A percentile compares a stretch with the other conserved stretches of the same genome.
These are phyloP conservation scores for Selaginella tamariscina DNA, from an alignment of 75 land plant species.

Conservation along the genomic window DNA sequence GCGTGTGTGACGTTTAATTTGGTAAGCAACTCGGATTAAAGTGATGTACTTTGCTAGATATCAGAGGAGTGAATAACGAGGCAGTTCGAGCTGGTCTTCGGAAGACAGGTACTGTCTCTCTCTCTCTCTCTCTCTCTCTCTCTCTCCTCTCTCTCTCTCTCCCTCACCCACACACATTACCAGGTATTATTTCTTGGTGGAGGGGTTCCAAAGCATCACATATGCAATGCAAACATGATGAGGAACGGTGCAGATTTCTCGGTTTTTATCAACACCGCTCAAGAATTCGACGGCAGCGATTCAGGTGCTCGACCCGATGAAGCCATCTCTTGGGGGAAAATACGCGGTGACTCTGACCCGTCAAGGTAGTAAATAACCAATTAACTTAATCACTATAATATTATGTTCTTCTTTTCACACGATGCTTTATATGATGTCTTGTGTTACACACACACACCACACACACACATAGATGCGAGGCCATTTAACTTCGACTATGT, in stretches of 20 bases:
- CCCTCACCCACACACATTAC: too few relatives aligned
- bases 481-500: not conserved
- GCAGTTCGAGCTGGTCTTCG: constrained; percentile 78
- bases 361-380: constrained; percentile 49
- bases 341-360: constrained; percentile 68
- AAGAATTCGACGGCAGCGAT: constrained; percentile 97
- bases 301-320: constrained; percentile 97
- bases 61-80: constrained; percentile 82
- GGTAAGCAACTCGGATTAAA: too few relatives aligned
- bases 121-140: too few relatives aligned
- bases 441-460: not conserved
- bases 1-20: too few relatives aligned
- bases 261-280: constrained; percentile 88
- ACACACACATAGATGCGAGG: not conserved
- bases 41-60: too few relatives aligned
- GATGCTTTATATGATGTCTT: too few relatives aligned
- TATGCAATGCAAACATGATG: constrained; percentile 98
- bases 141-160: too few relatives aligned
- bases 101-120: constrained; percentile 80
- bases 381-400: not conserved
- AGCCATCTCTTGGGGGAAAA: constrained; percentile 97
- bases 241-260: constrained; percentile 97
- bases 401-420: not conserved
- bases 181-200: constrained; percentile 97
- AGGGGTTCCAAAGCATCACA: constrained; percentile 92